These are phyloP conservation scores for Lonicera japonica DNA, from an alignment of 129 eudicot genomes.

Conservation along the genomic window DNA sequence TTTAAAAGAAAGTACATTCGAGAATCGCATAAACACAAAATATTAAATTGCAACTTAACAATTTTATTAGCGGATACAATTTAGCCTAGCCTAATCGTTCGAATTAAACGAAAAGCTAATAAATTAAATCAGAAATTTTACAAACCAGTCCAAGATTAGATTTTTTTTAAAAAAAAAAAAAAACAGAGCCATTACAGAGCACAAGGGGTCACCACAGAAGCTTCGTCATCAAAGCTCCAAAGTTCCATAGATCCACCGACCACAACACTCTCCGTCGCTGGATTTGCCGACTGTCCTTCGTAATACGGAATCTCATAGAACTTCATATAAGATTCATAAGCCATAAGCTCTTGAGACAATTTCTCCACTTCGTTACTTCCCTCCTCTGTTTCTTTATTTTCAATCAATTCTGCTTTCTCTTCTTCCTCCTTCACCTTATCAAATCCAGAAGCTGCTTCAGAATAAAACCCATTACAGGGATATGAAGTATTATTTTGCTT, in stretches of 20 bases:
- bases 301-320: constrained; percentile 84
- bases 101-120: no score
- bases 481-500: background rate
- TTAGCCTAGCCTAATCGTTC: no score
- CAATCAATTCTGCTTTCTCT: background rate
- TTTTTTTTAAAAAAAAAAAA: no score
- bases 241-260: constrained; percentile 47
- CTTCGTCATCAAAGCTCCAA: constrained; percentile 74
- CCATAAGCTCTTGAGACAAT: constrained; percentile 79
- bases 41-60: no score
- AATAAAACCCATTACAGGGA: background rate
- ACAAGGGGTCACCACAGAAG: background rate
- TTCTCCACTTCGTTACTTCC: constrained; percentile 52
- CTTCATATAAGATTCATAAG: constrained; percentile 73
- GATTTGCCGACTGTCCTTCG: constrained; percentile 41
- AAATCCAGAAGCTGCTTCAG: background rate
- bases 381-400: constrained; percentile 9
- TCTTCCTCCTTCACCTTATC: constrained; percentile 5
- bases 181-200: background rate
- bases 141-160: no score
- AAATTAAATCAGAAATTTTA: no score
- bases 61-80: no score
- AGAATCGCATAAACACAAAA: no score
- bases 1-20: no score
- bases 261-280: constrained; percentile 36